Evolutionary conservation across 2,329 filamentous ascomycete species (phyloP), one percentile per base, ranked within the genome.

Genomic region (Talaromyces sp.): DNA sequence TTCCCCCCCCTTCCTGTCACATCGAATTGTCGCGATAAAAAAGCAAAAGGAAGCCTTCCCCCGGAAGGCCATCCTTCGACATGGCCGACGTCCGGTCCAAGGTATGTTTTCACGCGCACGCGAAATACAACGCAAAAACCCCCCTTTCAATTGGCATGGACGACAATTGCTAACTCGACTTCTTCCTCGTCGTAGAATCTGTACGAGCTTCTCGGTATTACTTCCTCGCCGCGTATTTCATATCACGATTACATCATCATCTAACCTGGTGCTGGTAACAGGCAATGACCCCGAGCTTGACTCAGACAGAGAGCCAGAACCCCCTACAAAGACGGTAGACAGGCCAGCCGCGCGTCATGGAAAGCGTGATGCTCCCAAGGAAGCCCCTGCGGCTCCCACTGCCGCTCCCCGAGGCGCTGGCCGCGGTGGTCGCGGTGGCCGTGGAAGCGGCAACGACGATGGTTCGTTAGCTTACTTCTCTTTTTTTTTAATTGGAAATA

Each of bases 121-220:
- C 38, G n/a, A 43, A 43, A n/a, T 12, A 43, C 38, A 29, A 29
- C 27, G 9, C 3, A 14, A 14, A 14, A 35, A 35, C 14, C 5
- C 4, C 2, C 43, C n/a, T n/a, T 46, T 38, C 53, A 27, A 43
- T 55, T 43, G 29, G n/a, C 14, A 11, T 43, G n/a, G n/a, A 35
- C 32, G 11, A 35, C 12, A 14, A 5, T 69, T 69, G 82, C 69
- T 63, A 63, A 54, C n/a, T n/a, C n/a, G n/a, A n/a, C 58, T 63
- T 60, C n/a, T 46, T 38, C 55, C 68, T 66, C 66, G 53, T 54
- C 29, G 32, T 72, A 97, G 94, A 99, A 99, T 86, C 88, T 90
- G 75, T 97, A 90, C 86, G 93, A 94, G 86, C 88, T 96, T 83
- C 91, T 99, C 85, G 93, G 94, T 97, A 96, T 68, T 68, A 69